Conservation (phyloP, 331 rosid species). For the Malus hybrid region DNA sequence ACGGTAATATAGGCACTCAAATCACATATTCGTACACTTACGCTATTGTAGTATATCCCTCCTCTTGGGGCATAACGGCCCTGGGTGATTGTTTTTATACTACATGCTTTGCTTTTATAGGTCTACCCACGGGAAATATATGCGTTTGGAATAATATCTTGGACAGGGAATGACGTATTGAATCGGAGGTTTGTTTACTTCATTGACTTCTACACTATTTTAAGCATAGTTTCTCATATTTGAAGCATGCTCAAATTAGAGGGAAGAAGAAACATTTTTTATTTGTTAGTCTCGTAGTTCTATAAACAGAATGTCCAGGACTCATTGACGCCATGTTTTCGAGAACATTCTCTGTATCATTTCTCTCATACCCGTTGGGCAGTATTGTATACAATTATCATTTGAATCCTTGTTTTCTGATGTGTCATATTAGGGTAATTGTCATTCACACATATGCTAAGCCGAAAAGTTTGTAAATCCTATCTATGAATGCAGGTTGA, state of each 20-base stretch:
- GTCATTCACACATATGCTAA: background rate
- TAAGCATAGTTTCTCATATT: background rate
- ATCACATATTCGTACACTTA: background rate
- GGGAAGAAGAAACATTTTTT: background rate
- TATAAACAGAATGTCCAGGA: background rate
- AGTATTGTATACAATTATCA: background rate
- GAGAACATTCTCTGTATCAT: background rate
- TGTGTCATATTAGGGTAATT: background rate
- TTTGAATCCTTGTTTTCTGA: background rate
- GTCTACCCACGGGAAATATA: constrained; percentile 78
- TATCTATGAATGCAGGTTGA: constrained; percentile 47
- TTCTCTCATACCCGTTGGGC: background rate
- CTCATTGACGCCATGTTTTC: background rate
- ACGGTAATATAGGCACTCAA: background rate
- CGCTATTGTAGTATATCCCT: background rate
- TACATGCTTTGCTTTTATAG: constrained; percentile 26
- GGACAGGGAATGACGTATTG: constrained; percentile 94
- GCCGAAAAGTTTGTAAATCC: background rate
- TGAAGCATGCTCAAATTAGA: background rate
- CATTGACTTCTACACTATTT: background rate
- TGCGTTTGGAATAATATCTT: constrained; percentile 79
- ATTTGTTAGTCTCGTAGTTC: background rate
- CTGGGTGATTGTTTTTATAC: background rate
- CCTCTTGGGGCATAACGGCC: background rate
- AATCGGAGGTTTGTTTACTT: constrained; percentile 64